phyloP scores from a whole-genome alignment of 768 basidiomycete species.

The Tubosaeta sp. region DNA sequence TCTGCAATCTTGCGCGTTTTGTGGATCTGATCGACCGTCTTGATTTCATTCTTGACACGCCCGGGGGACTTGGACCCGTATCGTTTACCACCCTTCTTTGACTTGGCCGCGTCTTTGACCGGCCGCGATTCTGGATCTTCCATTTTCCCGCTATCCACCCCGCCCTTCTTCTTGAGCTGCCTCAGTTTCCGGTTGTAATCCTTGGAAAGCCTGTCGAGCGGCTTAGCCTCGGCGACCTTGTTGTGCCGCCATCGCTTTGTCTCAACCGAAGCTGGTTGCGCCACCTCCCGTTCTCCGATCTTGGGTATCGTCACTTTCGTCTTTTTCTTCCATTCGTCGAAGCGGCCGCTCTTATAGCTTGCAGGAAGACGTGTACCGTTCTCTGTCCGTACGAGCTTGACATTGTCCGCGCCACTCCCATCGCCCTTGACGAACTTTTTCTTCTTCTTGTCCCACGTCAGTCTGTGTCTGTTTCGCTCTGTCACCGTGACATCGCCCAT shows the following conservation, averaged over 20 bases:
- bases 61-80: slow-evolving; percentile 57
- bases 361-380: slow-evolving; percentile 89
- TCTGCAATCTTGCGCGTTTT: slow-evolving; percentile 65
- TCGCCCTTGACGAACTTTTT: slow-evolving; percentile 89
- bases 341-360: slow-evolving; percentile 88
- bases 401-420: slow-evolving; percentile 83
- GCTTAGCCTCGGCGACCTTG: slow-evolving; percentile 59
- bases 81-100: slow-evolving; percentile 36
- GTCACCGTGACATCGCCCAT: slow-evolving; percentile 62
- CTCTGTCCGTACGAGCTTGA: slow-evolving; percentile 91
- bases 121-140: slow-evolving; percentile 19
- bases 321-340: slow-evolving; percentile 92
- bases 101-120: slow-evolving; percentile 28
- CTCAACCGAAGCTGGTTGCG: slow-evolving; percentile 30
- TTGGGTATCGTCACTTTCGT: slow-evolving; percentile 67
- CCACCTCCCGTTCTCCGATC: slow-evolving; percentile 77
- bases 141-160: slow-evolving; percentile 25
- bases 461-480: slow-evolving; percentile 53
- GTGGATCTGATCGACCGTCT: slow-evolving; percentile 82
- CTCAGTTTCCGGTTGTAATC: slow-evolving; percentile 74
- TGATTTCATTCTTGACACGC: slow-evolving; percentile 78
- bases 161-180: slow-evolving; percentile 55
- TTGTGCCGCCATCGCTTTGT: slow-evolving; percentile 70
- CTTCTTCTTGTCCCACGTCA: slow-evolving; percentile 95
- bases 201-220: slow-evolving; percentile 66